phyloP scores from a whole-genome alignment of 2,329 filamentous ascomycete genomes.

The Ophioceras dolichostomum region DNA sequence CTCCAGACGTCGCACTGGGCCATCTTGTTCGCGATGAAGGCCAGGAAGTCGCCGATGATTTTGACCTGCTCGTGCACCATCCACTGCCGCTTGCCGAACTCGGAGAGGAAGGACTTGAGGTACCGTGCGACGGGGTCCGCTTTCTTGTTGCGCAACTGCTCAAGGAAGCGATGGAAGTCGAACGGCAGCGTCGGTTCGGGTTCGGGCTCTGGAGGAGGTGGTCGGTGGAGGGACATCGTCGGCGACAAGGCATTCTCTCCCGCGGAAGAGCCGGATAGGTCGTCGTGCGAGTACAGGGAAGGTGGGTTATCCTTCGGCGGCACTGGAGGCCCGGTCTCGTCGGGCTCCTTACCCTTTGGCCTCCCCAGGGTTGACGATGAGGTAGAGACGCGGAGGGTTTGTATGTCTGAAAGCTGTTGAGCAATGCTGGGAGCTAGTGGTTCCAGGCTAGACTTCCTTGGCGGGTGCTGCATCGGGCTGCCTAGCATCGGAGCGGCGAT shows the following conservation, averaged over 20 bases:
- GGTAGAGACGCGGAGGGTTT: slow-evolving; percentile 26
- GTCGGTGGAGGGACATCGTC: slow-evolving; percentile 40
- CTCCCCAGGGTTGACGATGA: slow-evolving; percentile 24
- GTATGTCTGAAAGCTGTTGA: slow-evolving; percentile 34
- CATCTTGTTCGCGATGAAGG: slow-evolving; percentile 98
- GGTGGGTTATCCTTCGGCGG: slow-evolving; percentile 40
- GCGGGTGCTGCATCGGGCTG: slow-evolving; percentile 58
- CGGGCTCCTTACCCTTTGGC: slow-evolving; percentile 22
- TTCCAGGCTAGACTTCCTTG: slow-evolving; percentile 77
- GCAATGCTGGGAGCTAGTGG: slow-evolving; percentile 43
- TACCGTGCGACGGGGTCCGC: slow-evolving; percentile 97
- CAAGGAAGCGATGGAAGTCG: slow-evolving; percentile 93
- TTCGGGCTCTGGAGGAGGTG: slow-evolving; percentile 60
- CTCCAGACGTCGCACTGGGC: slow-evolving; percentile 93
- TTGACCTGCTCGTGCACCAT: slow-evolving; percentile 99
- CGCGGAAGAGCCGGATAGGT: too few relatives aligned
- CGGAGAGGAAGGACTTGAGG: slow-evolving; percentile 81
- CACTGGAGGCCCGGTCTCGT: slow-evolving; percentile 42
- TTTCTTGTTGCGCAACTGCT: slow-evolving; percentile 89
- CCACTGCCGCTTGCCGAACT: slow-evolving; percentile 97
- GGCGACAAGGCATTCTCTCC: slow-evolving; percentile 31
- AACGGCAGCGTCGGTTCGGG: slow-evolving; percentile 82
- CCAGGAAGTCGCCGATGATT: slow-evolving; percentile 91
- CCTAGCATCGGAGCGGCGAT: slow-evolving; percentile 67
- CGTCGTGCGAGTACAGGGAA: slow-evolving; percentile 21